Percentiles rank a stretch among this genome's conserved stretches.
Evolutionary conservation across 495 filamentous ascomycete species (phyloP).

Genomic region (Lepraria neglecta): DNA sequence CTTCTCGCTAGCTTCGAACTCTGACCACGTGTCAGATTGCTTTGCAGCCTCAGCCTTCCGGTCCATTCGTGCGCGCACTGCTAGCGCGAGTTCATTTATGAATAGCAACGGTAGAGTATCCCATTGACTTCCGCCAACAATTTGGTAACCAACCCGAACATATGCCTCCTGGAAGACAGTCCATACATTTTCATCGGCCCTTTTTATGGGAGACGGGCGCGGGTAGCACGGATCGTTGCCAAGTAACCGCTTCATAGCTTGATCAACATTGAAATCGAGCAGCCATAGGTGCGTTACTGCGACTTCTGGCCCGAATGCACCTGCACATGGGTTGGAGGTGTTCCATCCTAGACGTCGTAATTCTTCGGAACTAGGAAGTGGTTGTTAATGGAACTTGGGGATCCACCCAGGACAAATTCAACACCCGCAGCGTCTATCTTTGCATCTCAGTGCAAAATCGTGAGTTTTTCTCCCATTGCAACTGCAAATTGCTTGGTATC

Average conservation of each 20-base stretch:
- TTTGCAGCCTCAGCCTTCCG: neutral
- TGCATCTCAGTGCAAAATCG: constrained; percentile 40
- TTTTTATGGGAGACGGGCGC: neutral
- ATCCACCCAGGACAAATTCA: constrained; percentile 44
- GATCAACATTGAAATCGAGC: constrained; percentile 40
- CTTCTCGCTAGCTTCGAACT: neutral
- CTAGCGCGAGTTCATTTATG: neutral
- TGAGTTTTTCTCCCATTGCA: constrained; percentile 40
- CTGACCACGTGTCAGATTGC: neutral
- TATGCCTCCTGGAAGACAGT: neutral
- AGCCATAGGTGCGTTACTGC: constrained; percentile 33
- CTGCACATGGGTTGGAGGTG: neutral
- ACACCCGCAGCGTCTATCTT: constrained; percentile 43
- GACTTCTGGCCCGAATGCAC: neutral
- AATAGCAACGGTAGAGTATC: neutral
- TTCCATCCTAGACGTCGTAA: constrained; percentile 13
- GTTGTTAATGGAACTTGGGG: constrained; percentile 14
- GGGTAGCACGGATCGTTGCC: constrained; percentile 37
- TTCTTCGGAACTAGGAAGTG: neutral
- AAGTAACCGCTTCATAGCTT: constrained; percentile 33
- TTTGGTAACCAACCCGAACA: neutral
- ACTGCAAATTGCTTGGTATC: constrained; percentile 22
- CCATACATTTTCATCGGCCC: neutral
- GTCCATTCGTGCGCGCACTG: neutral
- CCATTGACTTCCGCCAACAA: neutral